phyloP scores from a whole-genome alignment of 495 filamentous ascomycete species.

The Terfezia boudieri region DNA sequence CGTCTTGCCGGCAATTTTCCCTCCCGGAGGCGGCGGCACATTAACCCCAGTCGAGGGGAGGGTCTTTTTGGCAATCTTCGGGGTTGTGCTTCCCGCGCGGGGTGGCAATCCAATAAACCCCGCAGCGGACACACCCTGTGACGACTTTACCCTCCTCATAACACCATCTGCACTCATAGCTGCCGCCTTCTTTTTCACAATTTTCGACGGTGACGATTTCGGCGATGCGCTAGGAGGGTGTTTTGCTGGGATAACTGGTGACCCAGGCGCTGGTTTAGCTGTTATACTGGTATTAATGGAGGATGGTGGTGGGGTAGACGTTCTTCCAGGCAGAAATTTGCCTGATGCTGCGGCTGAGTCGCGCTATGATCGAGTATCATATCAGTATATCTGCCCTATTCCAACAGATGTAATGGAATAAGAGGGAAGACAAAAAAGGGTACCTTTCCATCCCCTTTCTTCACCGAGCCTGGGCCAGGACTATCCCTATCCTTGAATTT shows the following conservation, averaged over 20 bases:
- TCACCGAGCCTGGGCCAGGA: constrained; percentile 4
- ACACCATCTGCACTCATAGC: background rate
- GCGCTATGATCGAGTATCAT: constrained; percentile 3
- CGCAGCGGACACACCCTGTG: too few species aligned
- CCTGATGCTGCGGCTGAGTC: constrained; percentile 1
- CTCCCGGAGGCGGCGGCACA: background rate
- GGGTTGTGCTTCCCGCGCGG: background rate
- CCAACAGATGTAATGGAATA: background rate
- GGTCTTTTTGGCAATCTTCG: background rate
- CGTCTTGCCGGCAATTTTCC: background rate
- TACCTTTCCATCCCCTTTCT: constrained; percentile 1
- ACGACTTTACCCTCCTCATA: background rate
- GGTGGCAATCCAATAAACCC: background rate
- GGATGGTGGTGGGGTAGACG: background rate
- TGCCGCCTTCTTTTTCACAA: background rate
- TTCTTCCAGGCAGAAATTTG: background rate
- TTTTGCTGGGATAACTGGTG: background rate
- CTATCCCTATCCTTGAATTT: constrained; percentile 11
- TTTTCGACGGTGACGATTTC: background rate
- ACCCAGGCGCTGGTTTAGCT: too few species aligned
- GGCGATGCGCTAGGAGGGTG: background rate
- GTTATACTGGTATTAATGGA: background rate
- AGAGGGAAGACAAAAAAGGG: constrained; percentile 7
- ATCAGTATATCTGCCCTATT: background rate
- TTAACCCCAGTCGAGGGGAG: background rate